These are phyloP conservation scores for Calonectria ilicicola DNA, from an alignment of 2,329 filamentous ascomycete genomes.

Conservation along the genomic window DNA sequence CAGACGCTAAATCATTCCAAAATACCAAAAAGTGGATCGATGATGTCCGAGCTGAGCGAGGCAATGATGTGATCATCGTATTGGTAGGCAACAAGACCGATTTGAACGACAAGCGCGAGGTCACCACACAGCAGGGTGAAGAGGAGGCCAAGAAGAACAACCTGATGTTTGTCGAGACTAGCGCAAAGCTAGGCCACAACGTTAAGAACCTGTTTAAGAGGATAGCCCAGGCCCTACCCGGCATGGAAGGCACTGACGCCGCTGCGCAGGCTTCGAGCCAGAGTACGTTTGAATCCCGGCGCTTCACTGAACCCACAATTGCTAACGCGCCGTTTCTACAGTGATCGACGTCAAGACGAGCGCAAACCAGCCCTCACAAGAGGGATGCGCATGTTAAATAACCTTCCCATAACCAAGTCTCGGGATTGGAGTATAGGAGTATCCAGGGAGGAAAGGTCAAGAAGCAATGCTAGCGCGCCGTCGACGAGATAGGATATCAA, in stretches of 20 bases:
- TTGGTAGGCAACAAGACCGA: constrained; percentile 99
- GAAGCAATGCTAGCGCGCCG: constrained; percentile 35
- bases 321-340: constrained; percentile 50
- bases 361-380: constrained; percentile 75
- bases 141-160: constrained; percentile 99
- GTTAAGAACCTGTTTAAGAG: constrained; percentile 97
- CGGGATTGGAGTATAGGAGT: constrained; percentile 41
- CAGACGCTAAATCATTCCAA: constrained; percentile 94
- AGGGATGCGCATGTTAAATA: constrained; percentile 69
- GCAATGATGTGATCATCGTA: constrained; percentile 99
- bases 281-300: constrained; percentile 69
- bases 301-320: background rate
- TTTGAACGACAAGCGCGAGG: constrained; percentile 97
- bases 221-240: constrained; percentile 97
- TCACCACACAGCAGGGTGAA: constrained; percentile 95
- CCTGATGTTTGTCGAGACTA: constrained; percentile 99
- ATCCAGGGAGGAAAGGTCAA: constrained; percentile 35
- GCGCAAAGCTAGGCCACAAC: constrained; percentile 96
- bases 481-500: constrained; percentile 45
- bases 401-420: constrained; percentile 24
- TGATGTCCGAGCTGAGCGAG: constrained; percentile 94
- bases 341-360: constrained; percentile 96
- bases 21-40: constrained; percentile 99
- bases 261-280: constrained; percentile 79
- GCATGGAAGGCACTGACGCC: constrained; percentile 93